These are phyloP conservation scores for Fraxinus sp. DNA, from an alignment of 305 asterid genomes.

Conservation along the genomic window DNA sequence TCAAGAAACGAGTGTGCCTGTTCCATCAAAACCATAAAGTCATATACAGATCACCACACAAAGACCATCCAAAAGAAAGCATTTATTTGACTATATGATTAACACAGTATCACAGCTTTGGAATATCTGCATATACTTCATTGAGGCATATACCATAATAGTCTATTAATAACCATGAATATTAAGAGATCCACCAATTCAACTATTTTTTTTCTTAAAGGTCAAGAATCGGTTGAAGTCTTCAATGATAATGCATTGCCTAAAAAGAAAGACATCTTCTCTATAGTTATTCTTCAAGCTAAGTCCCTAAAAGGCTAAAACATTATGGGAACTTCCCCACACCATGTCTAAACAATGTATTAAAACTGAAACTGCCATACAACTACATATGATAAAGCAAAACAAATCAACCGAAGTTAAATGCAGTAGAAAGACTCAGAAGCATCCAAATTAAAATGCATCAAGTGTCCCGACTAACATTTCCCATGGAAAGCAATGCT, in stretches of 20 bases:
- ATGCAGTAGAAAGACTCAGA: not conserved
- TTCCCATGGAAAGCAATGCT: not conserved
- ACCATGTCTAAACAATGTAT: not conserved
- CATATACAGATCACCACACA: not conserved
- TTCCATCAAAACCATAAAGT: not conserved
- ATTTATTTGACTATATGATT: not conserved
- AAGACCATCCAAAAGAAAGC: not conserved
- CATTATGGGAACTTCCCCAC: not conserved
- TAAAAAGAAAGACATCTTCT: not conserved
- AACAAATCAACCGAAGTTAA: not conserved
- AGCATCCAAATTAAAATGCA: not conserved
- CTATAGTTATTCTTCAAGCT: not conserved
- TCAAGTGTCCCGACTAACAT: not conserved
- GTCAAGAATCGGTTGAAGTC: not conserved
- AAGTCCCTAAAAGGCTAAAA: not conserved
- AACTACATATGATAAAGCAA: not conserved
- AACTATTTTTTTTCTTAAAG: not conserved
- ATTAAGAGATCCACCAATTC: not conserved
- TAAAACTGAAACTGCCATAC: not conserved
- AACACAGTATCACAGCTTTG: not conserved
- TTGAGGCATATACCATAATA: not conserved
- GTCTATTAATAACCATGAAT: not conserved
- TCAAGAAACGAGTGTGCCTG: not conserved
- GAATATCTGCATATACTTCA: not conserved
- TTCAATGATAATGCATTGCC: not conserved